Base-by-base conservation (phyloP, 169 alveolate genomes). In the Toxoplasma gondii region DNA sequence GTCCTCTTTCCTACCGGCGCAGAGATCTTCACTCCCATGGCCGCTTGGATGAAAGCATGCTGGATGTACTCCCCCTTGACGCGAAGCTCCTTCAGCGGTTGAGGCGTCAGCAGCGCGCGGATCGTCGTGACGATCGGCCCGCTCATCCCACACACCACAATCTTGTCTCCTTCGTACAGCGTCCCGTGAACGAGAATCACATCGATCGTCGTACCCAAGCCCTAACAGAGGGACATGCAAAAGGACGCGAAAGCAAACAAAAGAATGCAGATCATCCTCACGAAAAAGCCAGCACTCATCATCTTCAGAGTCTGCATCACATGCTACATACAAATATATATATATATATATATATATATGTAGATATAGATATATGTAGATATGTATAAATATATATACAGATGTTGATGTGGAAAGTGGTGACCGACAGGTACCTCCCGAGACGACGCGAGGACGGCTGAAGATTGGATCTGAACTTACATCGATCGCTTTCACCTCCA, bases 161-260 rank as follows among this genome's bases (percentile, higher is more conserved):
- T 98, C 87, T 98, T 98, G 96, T 99, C 99, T 5, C 99, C 99
- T 67, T 98, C 99, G 93, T 97, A 97, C 81, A 99, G 94, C 27
- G 97, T 94, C 43, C 99, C 99, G 94, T 99, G 98, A 36, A 99
- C 98, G 19, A 99, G 97, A 22, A 99, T 98, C n/a, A 99, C 99
- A 97, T 99, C 99, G 87, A 99, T 98, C 9, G 99, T 99, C 36
- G 99, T 98, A 4, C 99, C 99, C 91, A 99, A 97, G 16, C 99
- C 99, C 97, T 98, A 98, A 49, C 97, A 92, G 39, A 34, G 29
- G 36, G 36, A 27, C 24, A 34, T 0, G 24, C 58, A 94, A 58
- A 39, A 49, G 39, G 27, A n/a, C 91, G 38, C 36, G 36, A 88
- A 53, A 83, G 82, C 81, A 87, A 22, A 34, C 16, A 16, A 81